A percentile compares a stretch with the other conserved stretches of the same genome.
Conservation (phyloP, 257 asterid genomes). For the Nicotiana tabacum region DNA sequence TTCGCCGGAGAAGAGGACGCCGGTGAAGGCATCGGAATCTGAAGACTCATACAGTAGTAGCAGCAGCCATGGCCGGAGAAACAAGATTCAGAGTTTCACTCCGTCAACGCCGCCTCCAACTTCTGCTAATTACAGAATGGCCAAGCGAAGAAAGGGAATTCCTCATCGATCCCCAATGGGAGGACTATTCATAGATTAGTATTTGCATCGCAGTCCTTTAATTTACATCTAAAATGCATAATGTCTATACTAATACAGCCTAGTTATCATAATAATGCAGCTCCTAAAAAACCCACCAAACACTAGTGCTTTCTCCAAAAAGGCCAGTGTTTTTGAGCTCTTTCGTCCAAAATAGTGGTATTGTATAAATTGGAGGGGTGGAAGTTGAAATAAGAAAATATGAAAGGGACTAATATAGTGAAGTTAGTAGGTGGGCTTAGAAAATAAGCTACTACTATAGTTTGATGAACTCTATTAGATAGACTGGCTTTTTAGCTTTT, state of each 20-base stretch:
- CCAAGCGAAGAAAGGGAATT: constrained; percentile 32
- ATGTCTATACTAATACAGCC: background rate
- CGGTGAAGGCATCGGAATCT: background rate
- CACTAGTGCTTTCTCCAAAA: constrained; percentile 6
- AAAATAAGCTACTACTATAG: constrained; percentile 14
- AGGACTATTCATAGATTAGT: constrained; percentile 12
- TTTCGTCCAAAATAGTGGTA: background rate
- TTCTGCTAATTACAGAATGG: constrained; percentile 21
- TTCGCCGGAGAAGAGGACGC: background rate
- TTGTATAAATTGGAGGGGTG: constrained; percentile 17
- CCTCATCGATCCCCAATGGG: constrained; percentile 32
- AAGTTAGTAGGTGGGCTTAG: constrained; percentile 5
- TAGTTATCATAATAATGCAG: background rate
- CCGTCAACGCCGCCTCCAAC: constrained; percentile 35
- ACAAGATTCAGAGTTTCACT: constrained; percentile 23
- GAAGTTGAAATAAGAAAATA: constrained; percentile 31
- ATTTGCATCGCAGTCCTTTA: constrained; percentile 1
- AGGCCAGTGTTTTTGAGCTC: constrained; percentile 1
- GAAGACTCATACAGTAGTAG: background rate
- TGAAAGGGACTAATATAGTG: constrained; percentile 14
- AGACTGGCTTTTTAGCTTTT: background rate
- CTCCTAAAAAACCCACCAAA: background rate
- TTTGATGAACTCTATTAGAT: background rate
- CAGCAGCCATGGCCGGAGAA: constrained; percentile 15
- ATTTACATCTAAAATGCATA: constrained; percentile 6